Conservation (phyloP, 768 basidiomycete genomes). For the Russula ochroleuca region DNA sequence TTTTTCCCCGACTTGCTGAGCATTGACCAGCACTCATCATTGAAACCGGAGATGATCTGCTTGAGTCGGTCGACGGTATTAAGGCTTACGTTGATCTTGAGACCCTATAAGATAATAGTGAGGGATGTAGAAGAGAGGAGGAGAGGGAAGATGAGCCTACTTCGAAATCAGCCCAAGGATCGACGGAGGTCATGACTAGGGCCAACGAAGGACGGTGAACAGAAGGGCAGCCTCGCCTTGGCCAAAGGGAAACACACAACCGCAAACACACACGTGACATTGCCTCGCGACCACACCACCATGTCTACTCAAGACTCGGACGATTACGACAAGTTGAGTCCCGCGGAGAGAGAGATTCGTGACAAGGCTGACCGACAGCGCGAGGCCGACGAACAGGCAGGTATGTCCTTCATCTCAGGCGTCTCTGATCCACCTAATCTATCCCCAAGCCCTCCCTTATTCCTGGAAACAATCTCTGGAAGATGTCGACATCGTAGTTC, state of each 20-base stretch:
- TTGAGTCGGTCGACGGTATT: slow-evolving; percentile 87
- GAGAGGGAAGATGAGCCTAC: slow-evolving; percentile 39
- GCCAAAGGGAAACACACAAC: slow-evolving; percentile 33
- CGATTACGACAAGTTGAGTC: slow-evolving; percentile 71
- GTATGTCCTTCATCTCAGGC: slow-evolving; percentile 44
- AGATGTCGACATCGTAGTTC: slow-evolving; percentile 78
- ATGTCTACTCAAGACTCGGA: slow-evolving; percentile 28
- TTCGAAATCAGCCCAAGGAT: slow-evolving; percentile 71
- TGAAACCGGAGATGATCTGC: slow-evolving; percentile 71
- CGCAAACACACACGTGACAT: slow-evolving; percentile 32
- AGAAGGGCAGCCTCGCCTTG: slow-evolving; percentile 30
- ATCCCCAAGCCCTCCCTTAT: slow-evolving; percentile 73
- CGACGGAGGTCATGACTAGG: slow-evolving; percentile 52
- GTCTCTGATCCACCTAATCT: slow-evolving; percentile 23
- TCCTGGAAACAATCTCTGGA: slow-evolving; percentile 86
- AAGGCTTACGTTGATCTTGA: slow-evolving; percentile 64
- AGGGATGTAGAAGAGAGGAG: slow-evolving; percentile 2
- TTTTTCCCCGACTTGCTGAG: slow-evolving; percentile 79
- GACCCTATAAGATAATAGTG: slow-evolving; percentile 41
- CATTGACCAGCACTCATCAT: slow-evolving; percentile 68
- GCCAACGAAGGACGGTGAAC: slow-evolving; percentile 41
- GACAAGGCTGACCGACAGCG: slow-evolving; percentile 65
- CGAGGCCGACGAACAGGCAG: slow-evolving; percentile 79
- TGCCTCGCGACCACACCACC: neutral
- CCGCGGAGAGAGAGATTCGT: slow-evolving; percentile 67